These are phyloP conservation scores for Teratosphaeria gauchensis DNA, from an alignment of 2,329 filamentous ascomycete species.

Conservation along the genomic window DNA sequence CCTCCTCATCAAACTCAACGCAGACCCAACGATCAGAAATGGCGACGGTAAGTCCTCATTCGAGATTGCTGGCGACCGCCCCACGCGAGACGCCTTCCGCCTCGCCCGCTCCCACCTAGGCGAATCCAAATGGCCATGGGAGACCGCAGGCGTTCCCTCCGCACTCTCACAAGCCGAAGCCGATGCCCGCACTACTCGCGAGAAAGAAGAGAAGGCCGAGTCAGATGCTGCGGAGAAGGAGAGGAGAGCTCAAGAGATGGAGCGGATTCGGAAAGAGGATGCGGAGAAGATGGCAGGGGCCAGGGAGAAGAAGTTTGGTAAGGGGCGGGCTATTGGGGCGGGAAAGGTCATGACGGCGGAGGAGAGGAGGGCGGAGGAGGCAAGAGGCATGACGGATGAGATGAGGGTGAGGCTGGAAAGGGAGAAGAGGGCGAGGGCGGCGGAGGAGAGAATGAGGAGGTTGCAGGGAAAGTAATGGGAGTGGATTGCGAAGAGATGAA, in stretches of 20 bases:
- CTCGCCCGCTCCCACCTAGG: slow-evolving; percentile 76
- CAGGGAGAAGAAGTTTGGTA: slow-evolving; percentile 42
- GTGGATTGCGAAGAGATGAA: background rate
- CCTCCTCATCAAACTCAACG: slow-evolving; percentile 62
- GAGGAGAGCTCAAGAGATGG: slow-evolving; percentile 63
- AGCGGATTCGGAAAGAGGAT: slow-evolving; percentile 59
- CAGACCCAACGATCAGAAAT: slow-evolving; percentile 63
- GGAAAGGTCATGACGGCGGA: slow-evolving; percentile 59
- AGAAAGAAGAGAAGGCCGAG: slow-evolving; percentile 58
- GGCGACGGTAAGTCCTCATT: slow-evolving; percentile 70
- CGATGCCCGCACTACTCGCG: slow-evolving; percentile 57
- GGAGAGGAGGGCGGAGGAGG: slow-evolving; percentile 75
- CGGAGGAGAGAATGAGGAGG: slow-evolving; percentile 72
- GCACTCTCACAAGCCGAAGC: slow-evolving; percentile 62
- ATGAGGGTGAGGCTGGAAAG: slow-evolving; percentile 76
- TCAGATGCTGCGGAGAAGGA: slow-evolving; percentile 53
- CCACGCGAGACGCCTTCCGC: slow-evolving; percentile 84
- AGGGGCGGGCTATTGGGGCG: slow-evolving; percentile 37
- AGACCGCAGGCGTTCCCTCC: slow-evolving; percentile 60
- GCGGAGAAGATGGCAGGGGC: slow-evolving; percentile 44
- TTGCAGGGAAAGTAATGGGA: slow-evolving; percentile 37
- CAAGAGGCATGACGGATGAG: slow-evolving; percentile 75
- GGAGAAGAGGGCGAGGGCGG: slow-evolving; percentile 81
- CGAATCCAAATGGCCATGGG: slow-evolving; percentile 70
- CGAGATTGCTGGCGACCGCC: slow-evolving; percentile 74